A percentile compares a stretch with the other conserved stretches of the same genome.
phyloP scores from a whole-genome alignment of 31 red algal species.

The Endocladia muricata region DNA sequence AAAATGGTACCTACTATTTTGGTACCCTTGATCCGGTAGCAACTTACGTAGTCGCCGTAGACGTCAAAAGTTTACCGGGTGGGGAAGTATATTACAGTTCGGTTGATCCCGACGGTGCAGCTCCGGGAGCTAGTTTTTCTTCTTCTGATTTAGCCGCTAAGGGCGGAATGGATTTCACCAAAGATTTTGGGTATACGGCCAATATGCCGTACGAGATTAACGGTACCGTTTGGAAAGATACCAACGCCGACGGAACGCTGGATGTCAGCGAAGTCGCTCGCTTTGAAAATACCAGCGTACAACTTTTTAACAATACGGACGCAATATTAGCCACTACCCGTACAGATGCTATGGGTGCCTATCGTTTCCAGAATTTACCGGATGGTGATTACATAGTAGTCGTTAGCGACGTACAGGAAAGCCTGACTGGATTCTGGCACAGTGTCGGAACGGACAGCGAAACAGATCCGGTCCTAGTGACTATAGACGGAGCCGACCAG shows the following conservation, averaged over 20 bases:
- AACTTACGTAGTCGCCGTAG: not conserved
- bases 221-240: conserved; percentile 6
- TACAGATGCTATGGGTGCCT: not conserved
- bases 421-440: not conserved
- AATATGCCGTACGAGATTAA: not conserved
- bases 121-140: not conserved
- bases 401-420: too few relatives aligned
- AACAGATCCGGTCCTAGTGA: not conserved
- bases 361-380: too few relatives aligned
- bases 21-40: too few relatives aligned
- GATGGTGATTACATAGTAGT: too few relatives aligned
- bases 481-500: not conserved
- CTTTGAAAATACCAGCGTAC: not conserved
- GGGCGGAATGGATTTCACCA: not conserved
- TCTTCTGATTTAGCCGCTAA: not conserved
- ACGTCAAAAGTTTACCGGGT: not conserved
- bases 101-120: not conserved
- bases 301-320: not conserved
- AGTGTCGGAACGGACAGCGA: conserved; percentile 3
- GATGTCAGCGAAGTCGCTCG: not conserved
- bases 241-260: not conserved
- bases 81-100: conserved; percentile 5
- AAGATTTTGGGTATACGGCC: conserved; percentile 8
- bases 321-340: not conserved
- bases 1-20: too few relatives aligned